phyloP scores from a whole-genome alignment of 148 eudicot genomes.

The Chenopodium suecicum region DNA sequence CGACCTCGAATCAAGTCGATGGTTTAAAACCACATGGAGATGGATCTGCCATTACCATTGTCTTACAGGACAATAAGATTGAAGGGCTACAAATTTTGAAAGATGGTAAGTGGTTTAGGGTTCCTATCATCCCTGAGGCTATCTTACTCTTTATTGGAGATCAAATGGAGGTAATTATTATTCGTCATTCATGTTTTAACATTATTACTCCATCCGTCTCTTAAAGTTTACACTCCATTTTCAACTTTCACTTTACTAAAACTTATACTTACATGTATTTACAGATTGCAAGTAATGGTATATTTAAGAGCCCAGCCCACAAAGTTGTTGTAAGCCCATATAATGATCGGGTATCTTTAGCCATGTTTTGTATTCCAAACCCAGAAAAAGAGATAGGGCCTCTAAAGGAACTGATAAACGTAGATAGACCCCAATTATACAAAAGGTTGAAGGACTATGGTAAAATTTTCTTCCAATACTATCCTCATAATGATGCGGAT shows the following conservation, averaged over 20 bases:
- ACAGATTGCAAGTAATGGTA: constrained; percentile 36
- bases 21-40: constrained; percentile 51
- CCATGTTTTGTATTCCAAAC: constrained; percentile 25
- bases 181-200: no score
- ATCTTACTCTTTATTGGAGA: constrained; percentile 43
- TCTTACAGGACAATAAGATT: constrained; percentile 47
- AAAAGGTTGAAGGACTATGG: constrained; percentile 31
- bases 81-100: constrained; percentile 51
- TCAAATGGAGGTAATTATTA: constrained; percentile 35
- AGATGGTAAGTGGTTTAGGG: constrained; percentile 45
- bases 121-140: constrained; percentile 46
- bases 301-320: constrained; percentile 39
- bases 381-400: constrained; percentile 35
- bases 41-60: constrained; percentile 42
- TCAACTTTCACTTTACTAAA: no score
- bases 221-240: not conserved
- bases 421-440: constrained; percentile 34
- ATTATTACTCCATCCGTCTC: no score
- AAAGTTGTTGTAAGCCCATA: constrained; percentile 30
- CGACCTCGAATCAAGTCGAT: constrained; percentile 23
- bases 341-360: constrained; percentile 29
- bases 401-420: constrained; percentile 21
- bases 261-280: not conserved
- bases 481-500: not conserved
- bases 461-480: not conserved